phyloP scores from a whole-genome alignment of 352 stramenopile species.

The Nothophytophthora sp. region DNA sequence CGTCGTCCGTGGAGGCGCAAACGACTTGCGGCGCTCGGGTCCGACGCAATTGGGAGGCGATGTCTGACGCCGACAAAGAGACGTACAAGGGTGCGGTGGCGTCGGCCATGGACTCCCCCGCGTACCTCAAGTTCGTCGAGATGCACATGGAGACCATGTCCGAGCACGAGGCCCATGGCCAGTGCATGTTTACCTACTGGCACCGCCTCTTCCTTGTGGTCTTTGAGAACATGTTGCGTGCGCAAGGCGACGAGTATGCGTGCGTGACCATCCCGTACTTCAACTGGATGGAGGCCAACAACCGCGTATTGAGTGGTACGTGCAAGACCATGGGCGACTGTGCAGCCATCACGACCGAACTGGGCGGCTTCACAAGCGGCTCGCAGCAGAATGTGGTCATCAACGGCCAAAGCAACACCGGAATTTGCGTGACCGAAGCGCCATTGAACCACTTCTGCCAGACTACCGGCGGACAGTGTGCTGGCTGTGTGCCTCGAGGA shows the following conservation, averaged over 20 bases:
- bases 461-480: slow-evolving; percentile 10
- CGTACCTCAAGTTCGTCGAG: slow-evolving; percentile 50
- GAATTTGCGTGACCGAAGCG: slow-evolving; percentile 24
- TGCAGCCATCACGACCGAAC: slow-evolving; percentile 24
- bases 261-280: slow-evolving; percentile 74
- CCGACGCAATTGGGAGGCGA: slow-evolving; percentile 34
- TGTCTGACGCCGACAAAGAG: slow-evolving; percentile 27
- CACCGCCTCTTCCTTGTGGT: slow-evolving; percentile 53
- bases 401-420: slow-evolving; percentile 20
- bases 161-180: slow-evolving; percentile 30
- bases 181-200: slow-evolving; percentile 81
- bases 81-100: slow-evolving; percentile 40
- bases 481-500: slow-evolving; percentile 38
- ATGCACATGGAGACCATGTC: slow-evolving; percentile 47
- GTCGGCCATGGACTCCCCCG: slow-evolving; percentile 38
- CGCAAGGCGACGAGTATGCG: slow-evolving; percentile 31
- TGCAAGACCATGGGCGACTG: slow-evolving; percentile 44
- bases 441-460: slow-evolving; percentile 57
- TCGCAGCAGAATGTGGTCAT: slow-evolving; percentile 18
- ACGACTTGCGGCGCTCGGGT: slow-evolving; percentile 24
- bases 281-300: slow-evolving; percentile 58
- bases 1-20: slow-evolving; percentile 4
- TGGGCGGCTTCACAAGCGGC: slow-evolving; percentile 24
- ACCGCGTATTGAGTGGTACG: slow-evolving; percentile 16
- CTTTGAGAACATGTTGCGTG: slow-evolving; percentile 79